phyloP scores from a whole-genome alignment of 352 stramenopile genomes.

The Phytophthora pistaciae region DNA sequence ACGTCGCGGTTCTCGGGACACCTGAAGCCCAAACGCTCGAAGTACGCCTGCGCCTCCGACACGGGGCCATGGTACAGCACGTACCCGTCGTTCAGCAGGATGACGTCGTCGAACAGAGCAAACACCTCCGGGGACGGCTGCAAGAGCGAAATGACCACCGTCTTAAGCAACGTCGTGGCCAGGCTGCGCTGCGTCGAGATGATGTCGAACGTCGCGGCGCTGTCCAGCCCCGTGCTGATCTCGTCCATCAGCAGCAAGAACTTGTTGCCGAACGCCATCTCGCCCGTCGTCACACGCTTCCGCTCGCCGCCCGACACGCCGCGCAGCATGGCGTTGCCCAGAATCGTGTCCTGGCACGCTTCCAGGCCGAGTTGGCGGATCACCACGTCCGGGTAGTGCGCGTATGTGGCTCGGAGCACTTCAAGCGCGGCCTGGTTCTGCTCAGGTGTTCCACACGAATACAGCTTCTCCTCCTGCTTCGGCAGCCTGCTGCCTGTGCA shows the following conservation, averaged over 20 bases:
- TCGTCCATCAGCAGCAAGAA: constrained; percentile 87
- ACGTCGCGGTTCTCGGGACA: no score
- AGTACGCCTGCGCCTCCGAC: no score
- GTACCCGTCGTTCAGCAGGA: no score
- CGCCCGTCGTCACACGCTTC: constrained; percentile 26
- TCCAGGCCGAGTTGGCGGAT: constrained; percentile 29
- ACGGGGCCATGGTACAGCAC: no score
- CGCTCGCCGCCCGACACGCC: constrained; percentile 70
- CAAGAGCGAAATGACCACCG: no score
- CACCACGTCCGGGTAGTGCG: constrained; percentile 3
- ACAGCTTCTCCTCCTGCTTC: constrained; percentile 8
- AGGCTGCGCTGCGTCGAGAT: constrained; percentile 59
- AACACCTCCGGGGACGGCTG: no score
- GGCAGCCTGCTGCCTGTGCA: constrained; percentile 10
- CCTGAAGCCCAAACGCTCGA: no score
- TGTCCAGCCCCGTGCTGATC: constrained; percentile 94
- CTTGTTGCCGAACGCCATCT: constrained; percentile 83
- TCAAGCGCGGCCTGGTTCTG: constrained; percentile 23
- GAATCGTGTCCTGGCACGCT: constrained; percentile 54
- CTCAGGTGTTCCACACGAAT: constrained; percentile 6
- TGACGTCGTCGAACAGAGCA: no score
- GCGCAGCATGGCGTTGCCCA: constrained; percentile 55
- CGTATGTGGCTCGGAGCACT: constrained; percentile 13
- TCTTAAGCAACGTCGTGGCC: constrained; percentile 29
- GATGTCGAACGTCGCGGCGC: constrained; percentile 92